A percentile compares a stretch with the other conserved stretches of the same genome.
Evolutionary conservation across 345 rosid genomes (phyloP).

Genomic region (Populus tremula): DNA sequence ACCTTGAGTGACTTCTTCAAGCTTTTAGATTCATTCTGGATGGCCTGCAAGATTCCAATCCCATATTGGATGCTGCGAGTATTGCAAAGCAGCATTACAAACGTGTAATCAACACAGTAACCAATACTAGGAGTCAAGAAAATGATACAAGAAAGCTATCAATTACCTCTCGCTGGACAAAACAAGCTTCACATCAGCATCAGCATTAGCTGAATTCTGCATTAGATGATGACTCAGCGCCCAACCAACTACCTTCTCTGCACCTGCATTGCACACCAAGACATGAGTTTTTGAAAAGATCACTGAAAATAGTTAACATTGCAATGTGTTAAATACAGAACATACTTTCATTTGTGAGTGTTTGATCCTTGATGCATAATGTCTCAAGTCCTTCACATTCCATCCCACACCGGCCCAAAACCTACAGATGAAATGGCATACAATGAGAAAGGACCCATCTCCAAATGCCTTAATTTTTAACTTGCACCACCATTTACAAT

Average conservation of each 20-base stretch:
- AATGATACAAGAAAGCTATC: constrained; percentile 13
- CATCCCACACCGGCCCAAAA: constrained; percentile 57
- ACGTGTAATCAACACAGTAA: constrained; percentile 16
- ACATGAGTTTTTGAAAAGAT: background rate
- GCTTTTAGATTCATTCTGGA: constrained; percentile 69
- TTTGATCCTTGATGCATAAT: constrained; percentile 68
- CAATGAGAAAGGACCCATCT: constrained; percentile 4
- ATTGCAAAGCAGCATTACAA: constrained; percentile 27
- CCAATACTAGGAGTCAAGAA: constrained; percentile 18
- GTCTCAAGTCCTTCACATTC: constrained; percentile 72
- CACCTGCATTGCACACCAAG: constrained; percentile 46
- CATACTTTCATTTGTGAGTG: constrained; percentile 74
- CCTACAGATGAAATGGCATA: constrained; percentile 40
- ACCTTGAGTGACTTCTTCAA: constrained; percentile 88
- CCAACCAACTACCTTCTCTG: constrained; percentile 87
- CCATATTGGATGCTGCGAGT: constrained; percentile 74
- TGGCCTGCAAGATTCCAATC: constrained; percentile 57
- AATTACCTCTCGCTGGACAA: constrained; percentile 74
- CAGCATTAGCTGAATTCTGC: constrained; percentile 58
- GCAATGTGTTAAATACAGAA: constrained; percentile 11
- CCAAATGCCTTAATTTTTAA: constrained; percentile 9
- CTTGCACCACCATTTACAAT: constrained; percentile 1
- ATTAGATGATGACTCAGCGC: constrained; percentile 75
- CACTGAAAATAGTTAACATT: background rate
- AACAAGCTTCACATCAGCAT: constrained; percentile 50